These are phyloP conservation scores for Colletotrichum melonis DNA, from an alignment of 2,329 filamentous ascomycete species.

Conservation along the genomic window DNA sequence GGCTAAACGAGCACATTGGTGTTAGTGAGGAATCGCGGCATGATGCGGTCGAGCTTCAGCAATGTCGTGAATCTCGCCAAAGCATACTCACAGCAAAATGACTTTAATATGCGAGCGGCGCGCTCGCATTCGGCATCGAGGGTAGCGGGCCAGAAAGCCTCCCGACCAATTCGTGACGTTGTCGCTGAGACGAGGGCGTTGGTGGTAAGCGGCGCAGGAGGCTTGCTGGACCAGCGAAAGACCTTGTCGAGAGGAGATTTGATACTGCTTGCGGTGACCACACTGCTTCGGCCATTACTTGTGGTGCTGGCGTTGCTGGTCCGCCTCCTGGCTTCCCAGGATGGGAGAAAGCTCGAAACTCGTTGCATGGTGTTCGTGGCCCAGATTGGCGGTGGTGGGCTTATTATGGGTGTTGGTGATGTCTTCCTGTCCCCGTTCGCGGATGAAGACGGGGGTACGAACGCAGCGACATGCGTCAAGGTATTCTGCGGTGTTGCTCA, in stretches of 20 bases:
- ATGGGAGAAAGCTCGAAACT: conserved; percentile 56
- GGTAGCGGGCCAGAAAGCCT: conserved; percentile 87
- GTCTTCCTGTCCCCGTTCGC: conserved; percentile 22
- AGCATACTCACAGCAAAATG: conserved; percentile 80
- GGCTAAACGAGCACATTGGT: conserved; percentile 47
- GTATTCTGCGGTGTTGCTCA: conserved; percentile 18
- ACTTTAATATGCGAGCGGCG: conserved; percentile 87
- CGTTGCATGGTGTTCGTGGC: conserved; percentile 51
- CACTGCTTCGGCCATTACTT: conserved; percentile 26
- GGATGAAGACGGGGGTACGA: conserved; percentile 25
- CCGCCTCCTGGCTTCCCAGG: conserved; percentile 57
- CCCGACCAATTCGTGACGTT: conserved; percentile 75
- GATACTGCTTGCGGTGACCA: conserved; percentile 40
- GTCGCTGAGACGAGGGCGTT: conserved; percentile 64
- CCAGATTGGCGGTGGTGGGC: background rate
- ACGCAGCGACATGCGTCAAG: conserved; percentile 33
- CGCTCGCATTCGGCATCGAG: conserved; percentile 93
- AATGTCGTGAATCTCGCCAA: background rate
- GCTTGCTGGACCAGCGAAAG: conserved; percentile 57
- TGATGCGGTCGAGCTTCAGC: background rate
- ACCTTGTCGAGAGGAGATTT: conserved; percentile 49
- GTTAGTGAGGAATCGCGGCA: conserved; percentile 25
- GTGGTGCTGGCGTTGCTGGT: conserved; percentile 37
- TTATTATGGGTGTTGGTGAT: conserved; percentile 11
- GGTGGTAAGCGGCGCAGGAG: conserved; percentile 66